These are phyloP conservation scores for Ensete glaucum DNA, from an alignment of 176 grass and related monocot genomes.

Conservation along the genomic window DNA sequence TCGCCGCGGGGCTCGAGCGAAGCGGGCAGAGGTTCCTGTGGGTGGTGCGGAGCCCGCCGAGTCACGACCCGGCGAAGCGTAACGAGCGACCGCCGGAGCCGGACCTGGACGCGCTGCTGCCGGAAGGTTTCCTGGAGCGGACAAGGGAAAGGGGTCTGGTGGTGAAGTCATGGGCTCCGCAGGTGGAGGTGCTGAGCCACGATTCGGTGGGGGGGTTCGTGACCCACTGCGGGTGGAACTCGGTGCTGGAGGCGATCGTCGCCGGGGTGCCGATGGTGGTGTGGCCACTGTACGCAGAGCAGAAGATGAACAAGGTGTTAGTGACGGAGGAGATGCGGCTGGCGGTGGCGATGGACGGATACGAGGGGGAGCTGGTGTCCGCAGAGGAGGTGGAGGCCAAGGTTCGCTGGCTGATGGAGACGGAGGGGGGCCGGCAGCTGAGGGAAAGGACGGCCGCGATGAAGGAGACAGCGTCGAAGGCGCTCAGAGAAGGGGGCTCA, in stretches of 20 bases:
- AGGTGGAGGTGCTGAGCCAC: background rate
- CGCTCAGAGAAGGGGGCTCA: background rate
- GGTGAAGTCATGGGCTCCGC: background rate
- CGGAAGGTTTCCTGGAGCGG: background rate
- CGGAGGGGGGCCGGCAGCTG: background rate
- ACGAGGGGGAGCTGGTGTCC: background rate
- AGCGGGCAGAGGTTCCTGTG: background rate
- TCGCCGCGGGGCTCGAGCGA: background rate
- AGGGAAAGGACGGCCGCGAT: background rate
- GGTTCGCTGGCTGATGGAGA: background rate
- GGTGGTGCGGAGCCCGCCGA: background rate
- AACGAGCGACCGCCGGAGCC: background rate
- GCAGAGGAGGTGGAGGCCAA: background rate
- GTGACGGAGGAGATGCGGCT: background rate
- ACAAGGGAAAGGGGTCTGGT: background rate
- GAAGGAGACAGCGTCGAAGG: background rate
- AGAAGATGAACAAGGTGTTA: background rate
- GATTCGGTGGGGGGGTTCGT: background rate
- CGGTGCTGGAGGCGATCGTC: background rate
- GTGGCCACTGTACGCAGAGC: background rate
- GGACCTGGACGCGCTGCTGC: background rate
- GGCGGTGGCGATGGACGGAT: background rate
- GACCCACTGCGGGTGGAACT: background rate
- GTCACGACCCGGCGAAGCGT: background rate
- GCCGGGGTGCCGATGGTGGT: background rate